phyloP scores from a whole-genome alignment of 805 yeast species.

The Candida andamanensis region DNA sequence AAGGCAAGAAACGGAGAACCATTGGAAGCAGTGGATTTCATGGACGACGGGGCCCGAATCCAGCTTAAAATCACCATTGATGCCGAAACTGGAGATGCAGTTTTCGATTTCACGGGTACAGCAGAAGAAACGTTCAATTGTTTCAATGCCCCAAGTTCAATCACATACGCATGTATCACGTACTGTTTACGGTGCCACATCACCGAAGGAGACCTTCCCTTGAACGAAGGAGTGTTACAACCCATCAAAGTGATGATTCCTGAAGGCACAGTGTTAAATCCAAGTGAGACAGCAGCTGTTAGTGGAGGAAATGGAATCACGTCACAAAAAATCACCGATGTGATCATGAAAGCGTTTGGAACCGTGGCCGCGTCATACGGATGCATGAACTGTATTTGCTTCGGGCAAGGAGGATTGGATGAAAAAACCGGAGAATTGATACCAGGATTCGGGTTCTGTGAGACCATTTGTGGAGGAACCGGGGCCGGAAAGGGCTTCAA shows the following conservation, averaged over 20 bases:
- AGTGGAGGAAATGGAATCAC: constrained; percentile 14
- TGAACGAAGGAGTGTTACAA: constrained; percentile 14
- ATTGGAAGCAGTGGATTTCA: constrained; percentile 9
- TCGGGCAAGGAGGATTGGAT: constrained; percentile 16
- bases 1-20: constrained; percentile 40
- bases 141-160: constrained; percentile 16
- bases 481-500: constrained; percentile 18
- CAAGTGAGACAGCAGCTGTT: constrained; percentile 14
- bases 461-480: constrained; percentile 17
- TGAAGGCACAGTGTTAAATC: constrained; percentile 12
- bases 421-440: constrained; percentile 11
- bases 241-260: constrained; percentile 13
- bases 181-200: constrained; percentile 16
- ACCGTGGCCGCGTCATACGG: constrained; percentile 16
- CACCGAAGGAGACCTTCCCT: constrained; percentile 16
- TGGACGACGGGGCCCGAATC: constrained; percentile 15
- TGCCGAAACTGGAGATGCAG: constrained; percentile 15
- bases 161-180: constrained; percentile 14
- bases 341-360: constrained; percentile 17
- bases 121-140: constrained; percentile 17
- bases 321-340: constrained; percentile 17
- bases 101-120: constrained; percentile 22
- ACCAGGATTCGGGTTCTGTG: constrained; percentile 15
- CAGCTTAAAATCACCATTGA: constrained; percentile 13
- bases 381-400: constrained; percentile 16